phyloP scores from a whole-genome alignment of 306 rosid genomes.

The Prinsepia uniflora region DNA sequence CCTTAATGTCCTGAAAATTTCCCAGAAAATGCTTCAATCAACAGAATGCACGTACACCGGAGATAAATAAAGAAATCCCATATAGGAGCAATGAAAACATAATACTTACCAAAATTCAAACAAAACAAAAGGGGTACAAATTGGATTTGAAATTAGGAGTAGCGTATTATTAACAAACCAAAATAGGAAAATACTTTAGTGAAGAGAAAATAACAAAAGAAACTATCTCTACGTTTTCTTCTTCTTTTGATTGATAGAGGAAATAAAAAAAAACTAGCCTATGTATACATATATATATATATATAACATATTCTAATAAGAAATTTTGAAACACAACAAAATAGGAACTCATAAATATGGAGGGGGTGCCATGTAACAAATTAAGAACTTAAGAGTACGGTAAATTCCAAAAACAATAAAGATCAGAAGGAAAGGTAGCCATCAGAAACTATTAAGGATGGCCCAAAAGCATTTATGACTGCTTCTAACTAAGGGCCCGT shows the following conservation, averaged over 20 bases:
- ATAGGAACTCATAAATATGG: neutral
- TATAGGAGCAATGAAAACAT: neutral
- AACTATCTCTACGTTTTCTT: neutral
- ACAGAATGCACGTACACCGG: neutral
- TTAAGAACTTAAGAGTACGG: neutral
- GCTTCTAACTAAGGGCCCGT: no score
- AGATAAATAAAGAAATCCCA: neutral
- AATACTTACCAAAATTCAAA: neutral
- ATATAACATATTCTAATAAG: neutral
- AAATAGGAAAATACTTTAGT: neutral
- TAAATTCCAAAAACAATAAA: neutral
- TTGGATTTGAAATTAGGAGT: neutral
- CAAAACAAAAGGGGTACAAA: neutral
- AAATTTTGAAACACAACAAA: neutral
- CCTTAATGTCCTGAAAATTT: slow-evolving; percentile 63
- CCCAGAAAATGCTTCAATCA: neutral
- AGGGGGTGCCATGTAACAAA: neutral
- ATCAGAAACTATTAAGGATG: neutral
- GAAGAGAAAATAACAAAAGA: neutral
- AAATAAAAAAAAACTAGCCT: neutral
- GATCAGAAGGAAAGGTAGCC: neutral
- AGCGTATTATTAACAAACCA: neutral
- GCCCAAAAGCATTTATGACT: no score
- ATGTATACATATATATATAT: neutral
- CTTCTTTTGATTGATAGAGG: neutral